A percentile compares a stretch with the other conserved stretches of the same genome.
Evolutionary conservation across 192 early-diverging fungal species (phyloP).

Genomic region (Backusella morwellensis): DNA sequence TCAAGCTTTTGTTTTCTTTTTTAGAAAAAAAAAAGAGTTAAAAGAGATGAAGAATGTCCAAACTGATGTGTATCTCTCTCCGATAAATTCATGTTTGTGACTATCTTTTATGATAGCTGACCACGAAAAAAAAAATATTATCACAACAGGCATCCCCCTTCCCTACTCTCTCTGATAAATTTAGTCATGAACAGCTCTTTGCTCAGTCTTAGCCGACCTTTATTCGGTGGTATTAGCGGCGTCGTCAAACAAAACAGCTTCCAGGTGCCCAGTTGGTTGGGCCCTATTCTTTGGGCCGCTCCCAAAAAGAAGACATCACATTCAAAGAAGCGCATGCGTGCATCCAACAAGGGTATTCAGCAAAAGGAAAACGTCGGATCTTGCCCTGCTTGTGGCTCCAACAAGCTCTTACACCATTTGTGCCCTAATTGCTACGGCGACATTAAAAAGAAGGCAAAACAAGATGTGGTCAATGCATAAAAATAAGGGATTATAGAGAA

Average conservation of each 20-base stretch:
- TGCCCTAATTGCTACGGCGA: constrained; percentile 75
- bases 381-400: constrained; percentile 77
- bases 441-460: constrained; percentile 46
- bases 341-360: constrained; percentile 74
- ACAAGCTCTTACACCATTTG: constrained; percentile 73
- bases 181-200: not conserved
- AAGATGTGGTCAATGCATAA: constrained; percentile 5
- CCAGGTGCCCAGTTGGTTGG: constrained; percentile 45
- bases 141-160: not conserved
- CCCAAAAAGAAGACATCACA: constrained; percentile 95
- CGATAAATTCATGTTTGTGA: not conserved
- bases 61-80: not conserved
- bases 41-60: no score
- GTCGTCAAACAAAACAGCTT: constrained; percentile 8
- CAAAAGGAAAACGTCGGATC: constrained; percentile 63
- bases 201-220: not conserved
- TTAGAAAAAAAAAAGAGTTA: no score
- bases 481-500: not conserved
- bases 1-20: no score
- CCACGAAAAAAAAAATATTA: not conserved
- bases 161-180: not conserved
- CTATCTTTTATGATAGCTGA: not conserved
- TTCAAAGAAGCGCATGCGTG: constrained; percentile 84
- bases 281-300: constrained; percentile 74
- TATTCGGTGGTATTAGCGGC: not conserved